Conservation (phyloP, 176 grass and related monocot species). For the Oryza rufipogon region DNA sequence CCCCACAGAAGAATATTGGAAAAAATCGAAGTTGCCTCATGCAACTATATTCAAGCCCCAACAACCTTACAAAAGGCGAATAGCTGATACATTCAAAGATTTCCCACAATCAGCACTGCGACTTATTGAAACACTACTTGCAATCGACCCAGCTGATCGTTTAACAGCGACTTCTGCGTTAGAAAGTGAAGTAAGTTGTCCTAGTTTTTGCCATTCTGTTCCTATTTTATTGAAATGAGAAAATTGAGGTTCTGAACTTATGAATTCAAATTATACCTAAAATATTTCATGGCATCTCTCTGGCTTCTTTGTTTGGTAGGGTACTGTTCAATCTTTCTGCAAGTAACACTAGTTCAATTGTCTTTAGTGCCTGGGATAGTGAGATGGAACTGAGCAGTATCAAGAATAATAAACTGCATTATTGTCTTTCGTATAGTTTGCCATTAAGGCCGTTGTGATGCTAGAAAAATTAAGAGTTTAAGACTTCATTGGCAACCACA, state of each 20-base stretch:
- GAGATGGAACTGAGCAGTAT: constrained; percentile 8
- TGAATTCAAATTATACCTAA: constrained; percentile 23
- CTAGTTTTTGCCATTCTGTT: constrained; percentile 15
- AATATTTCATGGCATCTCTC: background rate
- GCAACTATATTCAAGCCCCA: constrained; percentile 94
- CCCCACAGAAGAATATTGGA: constrained; percentile 88
- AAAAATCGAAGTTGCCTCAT: constrained; percentile 88
- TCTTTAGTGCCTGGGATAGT: constrained; percentile 10
- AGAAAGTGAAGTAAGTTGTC: constrained; percentile 78
- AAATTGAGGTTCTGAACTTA: background rate
- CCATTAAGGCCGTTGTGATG: constrained; percentile 20
- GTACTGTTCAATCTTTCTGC: background rate
- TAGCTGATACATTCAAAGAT: constrained; percentile 87
- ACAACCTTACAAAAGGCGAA: constrained; percentile 71
- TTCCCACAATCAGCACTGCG: constrained; percentile 78
- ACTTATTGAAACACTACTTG: constrained; percentile 77
- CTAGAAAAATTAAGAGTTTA: constrained; percentile 3
- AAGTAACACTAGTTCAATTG: background rate
- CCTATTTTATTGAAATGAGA: constrained; percentile 24
- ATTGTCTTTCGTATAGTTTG: constrained; percentile 12
- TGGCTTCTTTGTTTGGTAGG: background rate
- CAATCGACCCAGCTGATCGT: constrained; percentile 80
- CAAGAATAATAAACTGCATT: constrained; percentile 8
- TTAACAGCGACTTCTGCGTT: constrained; percentile 71
- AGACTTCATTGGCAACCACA: constrained; percentile 10